Evolutionary conservation across 306 rosid genomes (phyloP).

Genomic region (Begonia peltatifolia): DNA sequence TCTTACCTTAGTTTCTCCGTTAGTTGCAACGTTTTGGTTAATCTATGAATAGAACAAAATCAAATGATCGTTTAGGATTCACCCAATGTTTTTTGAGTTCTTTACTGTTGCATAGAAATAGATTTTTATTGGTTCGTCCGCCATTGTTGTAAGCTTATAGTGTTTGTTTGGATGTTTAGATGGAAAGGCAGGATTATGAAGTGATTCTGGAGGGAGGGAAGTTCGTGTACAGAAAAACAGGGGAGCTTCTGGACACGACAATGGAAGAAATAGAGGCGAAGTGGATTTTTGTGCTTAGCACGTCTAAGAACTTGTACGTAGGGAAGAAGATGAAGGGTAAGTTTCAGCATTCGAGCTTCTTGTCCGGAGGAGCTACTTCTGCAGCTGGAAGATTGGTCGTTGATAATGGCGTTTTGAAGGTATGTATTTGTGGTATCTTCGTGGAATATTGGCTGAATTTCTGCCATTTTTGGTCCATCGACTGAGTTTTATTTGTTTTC

Average conservation of each 20-base stretch:
- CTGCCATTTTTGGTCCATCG: not conserved
- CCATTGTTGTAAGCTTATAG: constrained; percentile 2
- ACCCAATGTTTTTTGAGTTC: too few relatives aligned
- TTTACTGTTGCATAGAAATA: too few relatives aligned
- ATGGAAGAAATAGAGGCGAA: constrained; percentile 12
- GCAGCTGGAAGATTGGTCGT: constrained; percentile 27
- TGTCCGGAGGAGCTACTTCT: constrained; percentile 32
- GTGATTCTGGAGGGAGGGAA: constrained; percentile 20
- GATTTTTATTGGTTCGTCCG: too few relatives aligned
- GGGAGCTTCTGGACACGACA: constrained; percentile 20
- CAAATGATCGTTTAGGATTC: too few relatives aligned
- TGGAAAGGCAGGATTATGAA: constrained; percentile 25
- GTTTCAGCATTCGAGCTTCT: constrained; percentile 43
- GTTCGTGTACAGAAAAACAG: constrained; percentile 16
- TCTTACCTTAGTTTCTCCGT: not conserved
- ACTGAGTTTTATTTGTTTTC: not conserved
- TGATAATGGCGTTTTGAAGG: constrained; percentile 27
- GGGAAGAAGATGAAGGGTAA: constrained; percentile 32
- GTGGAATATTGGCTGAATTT: not conserved
- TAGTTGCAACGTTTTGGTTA: too few relatives aligned
- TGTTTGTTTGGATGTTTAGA: constrained; percentile 8
- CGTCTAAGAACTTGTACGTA: constrained; percentile 18
- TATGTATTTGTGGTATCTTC: not conserved
- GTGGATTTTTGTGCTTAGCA: constrained; percentile 32
- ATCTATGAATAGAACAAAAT: too few relatives aligned